A percentile compares a stretch with the other conserved stretches of the same genome.
Evolutionary conservation across 1,139 yeast genomes (phyloP).

Genomic region (Arxiozyma bovina): DNA sequence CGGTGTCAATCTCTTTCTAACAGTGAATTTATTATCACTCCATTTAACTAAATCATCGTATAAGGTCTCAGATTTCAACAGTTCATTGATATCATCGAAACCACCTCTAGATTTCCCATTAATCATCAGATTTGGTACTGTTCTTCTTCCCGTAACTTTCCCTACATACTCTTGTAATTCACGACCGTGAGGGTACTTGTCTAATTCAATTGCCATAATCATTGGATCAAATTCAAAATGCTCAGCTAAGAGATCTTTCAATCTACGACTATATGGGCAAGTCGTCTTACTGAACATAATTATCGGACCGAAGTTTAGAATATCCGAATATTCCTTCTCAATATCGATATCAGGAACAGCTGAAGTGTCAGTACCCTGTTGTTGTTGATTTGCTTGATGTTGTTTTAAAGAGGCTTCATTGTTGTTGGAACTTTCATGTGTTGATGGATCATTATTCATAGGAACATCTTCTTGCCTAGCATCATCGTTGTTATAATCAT

Average conservation of each 20-base stretch:
- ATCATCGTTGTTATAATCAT: not conserved
- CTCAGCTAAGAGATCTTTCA: slow-evolving; percentile 56
- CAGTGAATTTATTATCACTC: slow-evolving; percentile 17
- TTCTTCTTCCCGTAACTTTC: slow-evolving; percentile 48
- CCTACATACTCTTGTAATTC: slow-evolving; percentile 54
- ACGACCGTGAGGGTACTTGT: slow-evolving; percentile 60
- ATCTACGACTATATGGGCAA: slow-evolving; percentile 66
- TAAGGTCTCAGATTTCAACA: slow-evolving; percentile 37
- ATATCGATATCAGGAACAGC: slow-evolving; percentile 32
- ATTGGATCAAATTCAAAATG: slow-evolving; percentile 71
- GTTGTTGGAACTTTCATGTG: not conserved
- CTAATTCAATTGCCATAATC: too few relatives aligned
- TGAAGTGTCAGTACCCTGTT: not conserved
- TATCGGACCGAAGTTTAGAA: slow-evolving; percentile 57
- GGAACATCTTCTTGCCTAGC: not conserved
- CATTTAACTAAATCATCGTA: slow-evolving; percentile 16
- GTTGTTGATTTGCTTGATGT: not conserved
- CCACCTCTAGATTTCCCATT: slow-evolving; percentile 65
- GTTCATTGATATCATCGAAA: slow-evolving; percentile 61
- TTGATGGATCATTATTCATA: too few relatives aligned
- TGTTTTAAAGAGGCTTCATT: not conserved
- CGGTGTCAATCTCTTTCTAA: slow-evolving; percentile 6
- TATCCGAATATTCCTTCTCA: slow-evolving; percentile 49
- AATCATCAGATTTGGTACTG: slow-evolving; percentile 66
- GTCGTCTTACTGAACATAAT: slow-evolving; percentile 60